Evolutionary conservation across 2,329 filamentous ascomycete genomes (phyloP).

Genomic region (Phialophora tarda): DNA sequence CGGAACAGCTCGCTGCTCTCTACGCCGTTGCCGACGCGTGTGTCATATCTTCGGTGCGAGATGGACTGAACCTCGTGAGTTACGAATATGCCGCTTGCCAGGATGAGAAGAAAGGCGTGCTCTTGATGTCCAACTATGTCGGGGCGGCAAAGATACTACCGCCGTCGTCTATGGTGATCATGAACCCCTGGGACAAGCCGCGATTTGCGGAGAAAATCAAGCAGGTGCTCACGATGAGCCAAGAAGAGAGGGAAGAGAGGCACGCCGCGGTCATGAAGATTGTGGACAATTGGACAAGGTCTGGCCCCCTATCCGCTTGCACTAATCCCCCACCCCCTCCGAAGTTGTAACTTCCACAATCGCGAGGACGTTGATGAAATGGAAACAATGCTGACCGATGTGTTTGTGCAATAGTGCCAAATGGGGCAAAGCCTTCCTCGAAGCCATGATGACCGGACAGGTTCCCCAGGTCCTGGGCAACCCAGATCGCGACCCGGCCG

Average conservation of each 20-base stretch:
- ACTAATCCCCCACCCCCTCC: neutral
- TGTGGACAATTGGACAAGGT: conserved; percentile 34
- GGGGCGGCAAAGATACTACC: conserved; percentile 92
- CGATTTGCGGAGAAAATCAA: conserved; percentile 87
- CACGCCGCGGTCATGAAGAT: conserved; percentile 23
- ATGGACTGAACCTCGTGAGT: conserved; percentile 96
- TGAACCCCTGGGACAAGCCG: conserved; percentile 95
- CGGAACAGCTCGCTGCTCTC: conserved; percentile 89
- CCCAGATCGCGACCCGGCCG: conserved; percentile 8
- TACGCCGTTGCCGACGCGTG: conserved; percentile 89
- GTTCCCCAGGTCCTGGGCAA: conserved; percentile 14
- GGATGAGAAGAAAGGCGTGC: conserved; percentile 80
- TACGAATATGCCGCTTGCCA: conserved; percentile 97
- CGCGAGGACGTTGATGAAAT: neutral
- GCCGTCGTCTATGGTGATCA: conserved; percentile 73
- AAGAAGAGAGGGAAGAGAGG: conserved; percentile 23
- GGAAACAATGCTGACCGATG: neutral
- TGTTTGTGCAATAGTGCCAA: conserved; percentile 17
- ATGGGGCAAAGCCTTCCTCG: conserved; percentile 30
- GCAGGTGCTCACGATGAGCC: conserved; percentile 78
- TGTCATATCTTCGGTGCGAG: conserved; percentile 84
- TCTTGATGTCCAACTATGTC: conserved; percentile 93
- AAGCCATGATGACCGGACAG: conserved; percentile 25
- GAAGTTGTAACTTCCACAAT: neutral
- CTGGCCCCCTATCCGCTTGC: neutral